Evolutionary conservation across 495 filamentous ascomycete species (phyloP).

Genomic region (Cryomyces minteri): DNA sequence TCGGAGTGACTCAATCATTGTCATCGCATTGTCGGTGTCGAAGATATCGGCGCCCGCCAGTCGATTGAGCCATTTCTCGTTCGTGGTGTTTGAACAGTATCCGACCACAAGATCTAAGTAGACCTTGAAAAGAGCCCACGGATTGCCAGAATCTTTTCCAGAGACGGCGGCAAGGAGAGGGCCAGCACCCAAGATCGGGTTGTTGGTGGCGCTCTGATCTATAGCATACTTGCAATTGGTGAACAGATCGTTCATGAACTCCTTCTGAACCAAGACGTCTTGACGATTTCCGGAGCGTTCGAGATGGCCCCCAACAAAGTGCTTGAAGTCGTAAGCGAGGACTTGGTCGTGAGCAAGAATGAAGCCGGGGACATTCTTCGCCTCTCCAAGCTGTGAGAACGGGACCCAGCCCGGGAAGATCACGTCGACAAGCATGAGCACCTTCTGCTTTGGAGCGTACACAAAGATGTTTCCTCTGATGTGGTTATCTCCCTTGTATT

Average conservation of each 20-base stretch:
- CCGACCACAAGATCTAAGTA: slow-evolving; percentile 15
- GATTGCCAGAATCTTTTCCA: slow-evolving; percentile 16
- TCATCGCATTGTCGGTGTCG: slow-evolving; percentile 14
- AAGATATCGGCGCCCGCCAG: slow-evolving; percentile 21
- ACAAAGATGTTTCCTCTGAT: slow-evolving; percentile 25
- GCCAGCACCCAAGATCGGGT: slow-evolving; percentile 4
- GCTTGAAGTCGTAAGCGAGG: slow-evolving; percentile 22
- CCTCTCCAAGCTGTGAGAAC: slow-evolving; percentile 17
- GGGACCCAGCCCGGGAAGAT: slow-evolving; percentile 25
- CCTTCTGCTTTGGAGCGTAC: slow-evolving; percentile 18
- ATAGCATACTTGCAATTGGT: slow-evolving; percentile 17
- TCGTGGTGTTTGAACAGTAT: slow-evolving; percentile 15
- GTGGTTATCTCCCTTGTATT: slow-evolving; percentile 22
- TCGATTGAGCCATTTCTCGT: slow-evolving; percentile 17
- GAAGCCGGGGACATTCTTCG: slow-evolving; percentile 20
- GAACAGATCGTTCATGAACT: slow-evolving; percentile 21
- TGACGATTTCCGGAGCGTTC: slow-evolving; percentile 13
- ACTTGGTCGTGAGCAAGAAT: slow-evolving; percentile 23
- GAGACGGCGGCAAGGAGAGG: slow-evolving; percentile 3
- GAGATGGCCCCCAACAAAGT: slow-evolving; percentile 25
- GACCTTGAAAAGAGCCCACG: slow-evolving; percentile 17
- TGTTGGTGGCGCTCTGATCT: slow-evolving; percentile 6
- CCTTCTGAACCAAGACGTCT: slow-evolving; percentile 18
- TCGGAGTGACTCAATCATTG: slow-evolving; percentile 16
- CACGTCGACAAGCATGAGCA: slow-evolving; percentile 23